phyloP scores from a whole-genome alignment of 257 asterid genomes.

The Capsicum baccatum region DNA sequence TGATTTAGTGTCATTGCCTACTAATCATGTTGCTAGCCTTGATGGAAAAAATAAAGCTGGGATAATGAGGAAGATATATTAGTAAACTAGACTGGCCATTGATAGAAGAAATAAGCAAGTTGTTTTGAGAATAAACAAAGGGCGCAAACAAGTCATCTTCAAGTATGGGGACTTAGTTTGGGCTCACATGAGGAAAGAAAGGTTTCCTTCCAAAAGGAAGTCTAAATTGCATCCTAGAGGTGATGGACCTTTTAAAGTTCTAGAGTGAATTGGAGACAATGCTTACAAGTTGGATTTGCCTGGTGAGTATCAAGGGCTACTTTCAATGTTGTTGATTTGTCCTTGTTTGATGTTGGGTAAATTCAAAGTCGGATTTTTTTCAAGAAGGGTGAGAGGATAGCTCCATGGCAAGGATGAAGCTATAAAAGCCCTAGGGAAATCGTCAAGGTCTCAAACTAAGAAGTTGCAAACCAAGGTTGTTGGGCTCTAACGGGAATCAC shows the following conservation, averaged over 20 bases:
- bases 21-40: background rate
- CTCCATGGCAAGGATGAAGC: background rate
- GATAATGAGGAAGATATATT: background rate
- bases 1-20: background rate
- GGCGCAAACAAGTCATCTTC: background rate
- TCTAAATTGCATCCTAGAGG: background rate
- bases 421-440: background rate
- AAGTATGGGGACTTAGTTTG: background rate
- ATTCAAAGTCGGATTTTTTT: background rate
- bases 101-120: background rate
- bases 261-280: background rate
- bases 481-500: background rate
- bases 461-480: background rate
- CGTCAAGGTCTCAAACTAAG: background rate
- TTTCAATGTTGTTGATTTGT: background rate
- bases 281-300: background rate
- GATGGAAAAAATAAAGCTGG: background rate
- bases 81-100: background rate
- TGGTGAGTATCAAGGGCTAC: background rate
- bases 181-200: background rate
- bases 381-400: background rate
- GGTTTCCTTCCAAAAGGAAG: background rate
- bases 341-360: background rate
- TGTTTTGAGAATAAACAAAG: background rate
- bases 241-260: background rate